A percentile compares a stretch with the other conserved stretches of the same genome.
Evolutionary conservation across 1,284 basidiomycete species (phyloP).

Genomic region (Cryptococcus sp.): DNA sequence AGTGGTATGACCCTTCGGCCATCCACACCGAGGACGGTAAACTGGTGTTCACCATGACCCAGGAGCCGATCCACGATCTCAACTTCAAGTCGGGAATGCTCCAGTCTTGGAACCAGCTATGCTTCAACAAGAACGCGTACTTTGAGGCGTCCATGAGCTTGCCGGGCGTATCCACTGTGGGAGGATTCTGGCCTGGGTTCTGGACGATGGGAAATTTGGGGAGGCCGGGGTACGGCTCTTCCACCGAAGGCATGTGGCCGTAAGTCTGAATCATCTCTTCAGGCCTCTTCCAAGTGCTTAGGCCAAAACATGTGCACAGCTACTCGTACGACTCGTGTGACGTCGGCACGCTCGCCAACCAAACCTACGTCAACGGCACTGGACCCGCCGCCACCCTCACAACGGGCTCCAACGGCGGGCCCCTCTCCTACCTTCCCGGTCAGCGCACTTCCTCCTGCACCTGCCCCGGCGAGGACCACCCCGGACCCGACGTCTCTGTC

Average conservation of each 20-base stretch:
- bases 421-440: constrained; percentile 49
- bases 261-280: constrained; percentile 13
- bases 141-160: constrained; percentile 42
- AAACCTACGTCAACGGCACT: constrained; percentile 45
- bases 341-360: constrained; percentile 43
- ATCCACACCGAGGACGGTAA: constrained; percentile 74
- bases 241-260: constrained; percentile 66
- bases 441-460: constrained; percentile 56
- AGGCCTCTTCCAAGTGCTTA: neutral
- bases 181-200: constrained; percentile 54
- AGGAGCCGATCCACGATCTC: constrained; percentile 66
- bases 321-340: constrained; percentile 47
- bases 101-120: constrained; percentile 54
- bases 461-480: constrained; percentile 60
- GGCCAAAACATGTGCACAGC: neutral
- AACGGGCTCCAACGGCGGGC: constrained; percentile 32
- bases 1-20: constrained; percentile 67
- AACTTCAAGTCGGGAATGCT: constrained; percentile 63
- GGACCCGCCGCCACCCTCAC: constrained; percentile 44
- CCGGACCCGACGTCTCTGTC: constrained; percentile 56
- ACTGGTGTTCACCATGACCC: constrained; percentile 70
- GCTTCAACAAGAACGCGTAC: constrained; percentile 46
- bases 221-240: constrained; percentile 55
- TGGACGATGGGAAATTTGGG: constrained; percentile 53
- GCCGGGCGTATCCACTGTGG: constrained; percentile 37